A percentile compares a stretch with the other conserved stretches of the same genome.
These are phyloP conservation scores for Klebsormidium nitens DNA, from an alignment of 139 green algal genomes.

Conservation along the genomic window DNA sequence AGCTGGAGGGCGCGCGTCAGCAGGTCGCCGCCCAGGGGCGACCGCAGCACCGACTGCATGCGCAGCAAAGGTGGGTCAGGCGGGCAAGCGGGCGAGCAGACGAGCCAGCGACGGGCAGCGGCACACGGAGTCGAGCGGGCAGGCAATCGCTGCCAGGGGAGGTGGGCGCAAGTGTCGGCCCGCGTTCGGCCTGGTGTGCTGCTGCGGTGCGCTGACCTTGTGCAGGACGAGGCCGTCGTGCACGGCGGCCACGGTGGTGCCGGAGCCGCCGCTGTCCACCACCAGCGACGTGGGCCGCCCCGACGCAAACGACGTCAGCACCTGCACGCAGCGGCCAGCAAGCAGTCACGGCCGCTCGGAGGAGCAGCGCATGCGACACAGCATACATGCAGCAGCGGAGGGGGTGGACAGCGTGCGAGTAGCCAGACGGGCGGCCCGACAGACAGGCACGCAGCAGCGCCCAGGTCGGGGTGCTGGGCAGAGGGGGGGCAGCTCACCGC, in stretches of 20 bases:
- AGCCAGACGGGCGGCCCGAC: not conserved
- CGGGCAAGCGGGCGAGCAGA: not conserved
- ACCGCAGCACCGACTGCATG: conserved; percentile 16
- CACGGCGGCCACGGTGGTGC: conserved; percentile 74
- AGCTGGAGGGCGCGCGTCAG: conserved; percentile 59
- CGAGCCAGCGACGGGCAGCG: not conserved
- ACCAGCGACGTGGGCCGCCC: conserved; percentile 84
- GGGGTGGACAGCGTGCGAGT: not conserved
- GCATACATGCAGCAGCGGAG: too few species aligned
- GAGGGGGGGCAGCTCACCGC: conserved; percentile 29
- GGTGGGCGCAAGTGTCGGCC: not conserved
- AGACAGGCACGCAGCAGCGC: not conserved
- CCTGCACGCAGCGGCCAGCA: conserved; percentile 11
- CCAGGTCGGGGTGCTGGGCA: not conserved
- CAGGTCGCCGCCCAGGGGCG: conserved; percentile 63
- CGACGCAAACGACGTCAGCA: conserved; percentile 78
- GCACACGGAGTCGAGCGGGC: not conserved
- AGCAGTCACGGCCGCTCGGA: not conserved
- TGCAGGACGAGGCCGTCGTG: conserved; percentile 87
- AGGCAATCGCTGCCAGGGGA: not conserved
- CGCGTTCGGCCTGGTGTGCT: not conserved
- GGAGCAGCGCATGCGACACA: too few species aligned
- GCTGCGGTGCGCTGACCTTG: conserved; percentile 44
- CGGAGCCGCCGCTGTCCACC: conserved; percentile 64
- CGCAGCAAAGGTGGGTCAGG: not conserved